Evolutionary conservation across 2,329 filamentous ascomycete species (phyloP).

Genomic region (Colletotrichum lini): DNA sequence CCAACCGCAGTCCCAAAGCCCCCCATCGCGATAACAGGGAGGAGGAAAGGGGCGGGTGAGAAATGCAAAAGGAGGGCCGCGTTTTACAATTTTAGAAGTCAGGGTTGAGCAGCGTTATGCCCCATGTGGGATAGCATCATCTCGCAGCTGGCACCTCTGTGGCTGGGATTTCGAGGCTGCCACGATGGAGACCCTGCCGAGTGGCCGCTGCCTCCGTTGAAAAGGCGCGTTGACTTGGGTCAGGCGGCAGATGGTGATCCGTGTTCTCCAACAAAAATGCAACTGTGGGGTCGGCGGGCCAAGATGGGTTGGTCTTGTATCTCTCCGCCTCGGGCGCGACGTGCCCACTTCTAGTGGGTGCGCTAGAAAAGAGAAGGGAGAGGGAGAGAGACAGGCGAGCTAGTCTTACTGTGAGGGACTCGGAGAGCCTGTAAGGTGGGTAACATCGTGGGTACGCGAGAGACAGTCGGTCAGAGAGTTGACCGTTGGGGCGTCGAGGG

Average conservation of each 20-base stretch:
- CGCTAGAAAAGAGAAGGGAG: constrained; percentile 26
- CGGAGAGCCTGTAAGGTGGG: constrained; percentile 35
- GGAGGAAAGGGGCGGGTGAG: background rate
- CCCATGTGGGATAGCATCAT: constrained; percentile 31
- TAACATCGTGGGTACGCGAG: constrained; percentile 11
- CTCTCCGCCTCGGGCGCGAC: constrained; percentile 14
- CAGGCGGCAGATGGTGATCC: constrained; percentile 35
- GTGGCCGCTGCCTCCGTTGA: constrained; percentile 19
- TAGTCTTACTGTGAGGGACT: constrained; percentile 33
- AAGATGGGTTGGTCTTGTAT: constrained; percentile 24
- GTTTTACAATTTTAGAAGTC: constrained; percentile 25
- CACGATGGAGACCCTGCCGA: constrained; percentile 17
- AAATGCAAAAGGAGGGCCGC: constrained; percentile 25
- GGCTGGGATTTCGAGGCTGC: constrained; percentile 37
- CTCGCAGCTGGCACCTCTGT: constrained; percentile 28
- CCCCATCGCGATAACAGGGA: background rate
- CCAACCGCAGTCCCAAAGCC: too few species aligned
- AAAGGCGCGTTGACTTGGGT: constrained; percentile 14
- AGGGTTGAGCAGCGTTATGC: constrained; percentile 24
- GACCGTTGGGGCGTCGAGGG: constrained; percentile 25
- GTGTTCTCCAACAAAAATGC: constrained; percentile 31
- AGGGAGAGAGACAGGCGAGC: background rate
- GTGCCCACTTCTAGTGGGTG: constrained; percentile 30
- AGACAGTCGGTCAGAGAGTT: constrained; percentile 21
- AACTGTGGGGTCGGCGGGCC: constrained; percentile 27